Evolutionary conservation across 2,329 filamentous ascomycete genomes (phyloP).

Genomic region (Shiraia sp.): DNA sequence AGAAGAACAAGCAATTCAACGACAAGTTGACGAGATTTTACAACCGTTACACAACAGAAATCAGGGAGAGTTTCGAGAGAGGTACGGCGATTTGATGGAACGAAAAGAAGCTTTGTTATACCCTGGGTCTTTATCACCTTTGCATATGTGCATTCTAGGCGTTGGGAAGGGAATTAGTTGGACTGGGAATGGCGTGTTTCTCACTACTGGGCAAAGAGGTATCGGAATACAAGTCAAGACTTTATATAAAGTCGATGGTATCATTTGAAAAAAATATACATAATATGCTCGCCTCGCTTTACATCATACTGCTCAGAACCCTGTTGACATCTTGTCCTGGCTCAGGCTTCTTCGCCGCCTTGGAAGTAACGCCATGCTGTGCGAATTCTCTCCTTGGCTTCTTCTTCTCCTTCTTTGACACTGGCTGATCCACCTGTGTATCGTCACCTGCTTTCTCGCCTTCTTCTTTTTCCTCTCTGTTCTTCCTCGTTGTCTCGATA

Average conservation of each 20-base stretch:
- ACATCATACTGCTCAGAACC: constrained; percentile 46
- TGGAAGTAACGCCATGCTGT: constrained; percentile 62
- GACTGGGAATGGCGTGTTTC: too few species aligned
- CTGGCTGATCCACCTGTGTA: constrained; percentile 12
- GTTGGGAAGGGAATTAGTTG: too few species aligned
- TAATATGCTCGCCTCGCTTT: not conserved
- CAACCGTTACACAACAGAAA: constrained; percentile 97
- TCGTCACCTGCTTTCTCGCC: constrained; percentile 35
- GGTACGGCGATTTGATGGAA: constrained; percentile 81
- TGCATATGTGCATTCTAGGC: too few species aligned
- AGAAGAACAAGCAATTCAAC: constrained; percentile 99
- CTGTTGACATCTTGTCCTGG: constrained; percentile 35
- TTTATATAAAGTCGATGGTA: too few species aligned
- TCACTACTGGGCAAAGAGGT: too few species aligned
- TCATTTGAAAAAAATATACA: too few species aligned
- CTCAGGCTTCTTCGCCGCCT: constrained; percentile 38
- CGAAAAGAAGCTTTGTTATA: constrained; percentile 18
- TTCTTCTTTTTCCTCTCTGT: constrained; percentile 34
- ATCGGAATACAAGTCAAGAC: too few species aligned
- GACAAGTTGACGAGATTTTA: constrained; percentile 95
- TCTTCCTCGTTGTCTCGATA: constrained; percentile 61
- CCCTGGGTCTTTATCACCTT: constrained; percentile 20
- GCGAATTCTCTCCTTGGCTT: constrained; percentile 60
- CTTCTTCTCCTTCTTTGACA: constrained; percentile 3
- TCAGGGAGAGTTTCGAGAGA: constrained; percentile 94